These are phyloP conservation scores for Trichoderma endophyticum DNA, from an alignment of 2,329 filamentous ascomycete genomes.

Conservation along the genomic window DNA sequence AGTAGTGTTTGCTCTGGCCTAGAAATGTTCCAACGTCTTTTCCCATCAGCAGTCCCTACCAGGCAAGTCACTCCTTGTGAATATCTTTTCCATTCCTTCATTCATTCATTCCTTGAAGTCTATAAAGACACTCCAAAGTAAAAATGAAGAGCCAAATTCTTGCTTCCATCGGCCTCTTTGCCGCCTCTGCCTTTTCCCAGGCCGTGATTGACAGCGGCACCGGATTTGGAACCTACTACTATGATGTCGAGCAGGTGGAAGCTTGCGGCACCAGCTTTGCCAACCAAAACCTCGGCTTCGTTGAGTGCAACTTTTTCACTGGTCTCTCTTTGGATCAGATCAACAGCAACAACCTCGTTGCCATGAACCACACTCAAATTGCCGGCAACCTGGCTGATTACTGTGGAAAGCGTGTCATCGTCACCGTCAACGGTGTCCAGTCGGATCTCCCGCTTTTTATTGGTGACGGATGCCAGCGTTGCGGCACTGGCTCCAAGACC, in stretches of 20 bases:
- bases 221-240: conserved; percentile 21
- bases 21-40: neutral
- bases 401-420: conserved; percentile 21
- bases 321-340: conserved; percentile 16
- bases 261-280: conserved; percentile 6
- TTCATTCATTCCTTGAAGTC: neutral
- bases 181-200: neutral
- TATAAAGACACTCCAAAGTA: neutral
- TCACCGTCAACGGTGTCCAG: conserved; percentile 20
- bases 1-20: neutral
- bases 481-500: conserved; percentile 14
- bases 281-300: conserved; percentile 9
- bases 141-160: conserved; percentile 5
- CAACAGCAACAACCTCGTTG: conserved; percentile 21
- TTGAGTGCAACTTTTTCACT: conserved; percentile 13
- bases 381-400: conserved; percentile 18
- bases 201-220: conserved; percentile 13
- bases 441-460: conserved; percentile 19
- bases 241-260: conserved; percentile 11
- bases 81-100: too few relatives aligned
- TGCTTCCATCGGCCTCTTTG: neutral
- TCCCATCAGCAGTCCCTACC: neutral
- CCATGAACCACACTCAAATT: conserved; percentile 22
- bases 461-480: conserved; percentile 21
- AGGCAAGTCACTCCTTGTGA: neutral